Evolutionary conservation across 495 filamentous ascomycete genomes (phyloP), one percentile per base, ranked within the genome.

Genomic region (Acidiella bohemica): DNA sequence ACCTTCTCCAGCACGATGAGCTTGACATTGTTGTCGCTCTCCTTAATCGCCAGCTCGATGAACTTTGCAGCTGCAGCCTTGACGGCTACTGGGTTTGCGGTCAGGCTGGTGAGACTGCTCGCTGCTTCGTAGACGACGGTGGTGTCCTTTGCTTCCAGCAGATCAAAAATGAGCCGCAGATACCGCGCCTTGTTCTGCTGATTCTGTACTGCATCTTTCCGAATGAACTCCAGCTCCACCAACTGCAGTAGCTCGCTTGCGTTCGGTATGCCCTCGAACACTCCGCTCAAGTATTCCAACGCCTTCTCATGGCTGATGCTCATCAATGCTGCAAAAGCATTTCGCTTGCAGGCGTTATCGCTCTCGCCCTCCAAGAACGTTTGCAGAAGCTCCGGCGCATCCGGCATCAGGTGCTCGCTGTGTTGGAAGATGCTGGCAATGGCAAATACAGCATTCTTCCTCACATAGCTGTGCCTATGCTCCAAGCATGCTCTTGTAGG

Each of bases 1-100:
- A 99, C 88, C 27, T 86, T 83, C 49, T 95, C 92, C 29, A 97
- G 68, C 14, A 95, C 92, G 52, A 97, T 96, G 21, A 96, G 77
- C 64, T 96, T 97, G 42, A 97, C 92, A 54, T 97, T 97, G 67
- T 97, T 97, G 56, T 97, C 90, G 3, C 90, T 80, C 60, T 95
- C 90, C 61, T 87, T 88, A 54, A 97, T 95, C 47, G 80, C 81
- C 1, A 99, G 75, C 57, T 99, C 92, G 41, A 94, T 93, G 59
- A 96, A 88, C 57, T 99, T 99, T 34, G 71, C 70, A 3, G 92
- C 92, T 12, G 92, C 88, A 28, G 92, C 92, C 60, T 96, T 99
- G 32, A 99, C 88, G 27, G 88, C 92, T 27, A 96, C 90, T 7
- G 92, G 88, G 62, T 96, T 99, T 59, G 73, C 92, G 12, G 92